These are phyloP conservation scores for Pythium aristosporum DNA, from an alignment of 352 stramenopile genomes.

Conservation along the genomic window DNA sequence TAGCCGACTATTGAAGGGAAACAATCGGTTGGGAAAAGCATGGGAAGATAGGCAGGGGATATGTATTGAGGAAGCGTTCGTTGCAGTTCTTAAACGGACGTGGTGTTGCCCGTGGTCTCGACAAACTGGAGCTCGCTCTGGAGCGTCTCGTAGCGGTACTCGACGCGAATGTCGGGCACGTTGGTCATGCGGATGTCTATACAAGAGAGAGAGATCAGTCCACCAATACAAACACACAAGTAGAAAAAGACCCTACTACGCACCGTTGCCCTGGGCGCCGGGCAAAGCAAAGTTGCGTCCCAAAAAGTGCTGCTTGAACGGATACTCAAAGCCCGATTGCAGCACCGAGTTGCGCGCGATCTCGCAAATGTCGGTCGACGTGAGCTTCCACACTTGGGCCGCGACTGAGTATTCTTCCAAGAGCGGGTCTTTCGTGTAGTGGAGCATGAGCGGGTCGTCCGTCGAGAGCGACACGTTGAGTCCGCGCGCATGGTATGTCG, in stretches of 20 bases:
- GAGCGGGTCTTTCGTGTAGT: conserved; percentile 98
- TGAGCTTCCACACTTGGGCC: conserved; percentile 94
- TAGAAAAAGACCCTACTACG: conserved; percentile 14
- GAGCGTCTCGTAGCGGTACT: conserved; percentile 88
- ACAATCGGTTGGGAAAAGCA: neutral
- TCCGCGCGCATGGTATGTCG: conserved; percentile 94
- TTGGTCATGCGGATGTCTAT: conserved; percentile 94
- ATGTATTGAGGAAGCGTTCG: no score
- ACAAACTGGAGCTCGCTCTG: conserved; percentile 72
- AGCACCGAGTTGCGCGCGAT: conserved; percentile 98
- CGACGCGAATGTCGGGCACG: conserved; percentile 91
- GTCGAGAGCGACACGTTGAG: conserved; percentile 98
- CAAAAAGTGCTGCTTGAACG: conserved; percentile 97
- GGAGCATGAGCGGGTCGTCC: conserved; percentile 98
- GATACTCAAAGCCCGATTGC: conserved; percentile 97
- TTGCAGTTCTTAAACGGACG: conserved; percentile 2
- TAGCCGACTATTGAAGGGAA: neutral
- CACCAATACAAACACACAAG: neutral
- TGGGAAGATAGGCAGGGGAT: neutral
- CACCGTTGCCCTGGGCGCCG: conserved; percentile 75
- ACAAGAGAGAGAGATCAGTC: neutral
- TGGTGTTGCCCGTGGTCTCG: conserved; percentile 35
- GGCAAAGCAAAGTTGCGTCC: conserved; percentile 89
- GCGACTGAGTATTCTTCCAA: conserved; percentile 96
- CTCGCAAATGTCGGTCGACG: conserved; percentile 97